Evolutionary conservation across 805 yeast species (phyloP).

Genomic region (Teunomyces gatunensis): DNA sequence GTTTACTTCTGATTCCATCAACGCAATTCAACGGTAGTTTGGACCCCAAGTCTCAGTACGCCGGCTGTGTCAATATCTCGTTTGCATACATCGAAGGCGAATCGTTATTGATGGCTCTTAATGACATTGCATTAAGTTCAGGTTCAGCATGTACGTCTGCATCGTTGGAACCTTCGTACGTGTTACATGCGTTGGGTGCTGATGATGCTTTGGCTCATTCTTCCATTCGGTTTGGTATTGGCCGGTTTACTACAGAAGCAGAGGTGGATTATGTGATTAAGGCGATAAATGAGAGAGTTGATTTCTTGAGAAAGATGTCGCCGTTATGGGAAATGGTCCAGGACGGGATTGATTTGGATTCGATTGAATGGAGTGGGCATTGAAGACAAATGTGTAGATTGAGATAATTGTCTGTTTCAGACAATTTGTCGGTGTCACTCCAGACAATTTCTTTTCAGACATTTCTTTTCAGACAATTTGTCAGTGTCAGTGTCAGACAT

Average conservation of each 20-base stretch:
- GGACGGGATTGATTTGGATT: constrained; percentile 91
- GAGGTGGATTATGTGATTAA: constrained; percentile 92
- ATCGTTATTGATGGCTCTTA: constrained; percentile 93
- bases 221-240: constrained; percentile 95
- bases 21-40: constrained; percentile 88
- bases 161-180: constrained; percentile 95
- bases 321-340: constrained; percentile 99
- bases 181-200: constrained; percentile 93
- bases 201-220: constrained; percentile 98
- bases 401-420: background rate
- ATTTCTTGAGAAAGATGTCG: constrained; percentile 84
- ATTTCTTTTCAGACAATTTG: no score
- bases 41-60: constrained; percentile 47
- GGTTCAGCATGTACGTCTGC: constrained; percentile 99
- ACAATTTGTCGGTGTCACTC: no score
- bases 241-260: constrained; percentile 94
- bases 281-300: constrained; percentile 86
- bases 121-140: constrained; percentile 92
- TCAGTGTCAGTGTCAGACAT: no score
- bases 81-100: constrained; percentile 99
- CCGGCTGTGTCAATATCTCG: constrained; percentile 95
- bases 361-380: constrained; percentile 98
- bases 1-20: constrained; percentile 79
- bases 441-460: no score
- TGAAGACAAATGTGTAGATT: background rate